Percentiles rank a stretch among this genome's conserved stretches.
Conservation (phyloP, 2,329 filamentous ascomycete species). For the Beauveria scarabaeidicola region DNA sequence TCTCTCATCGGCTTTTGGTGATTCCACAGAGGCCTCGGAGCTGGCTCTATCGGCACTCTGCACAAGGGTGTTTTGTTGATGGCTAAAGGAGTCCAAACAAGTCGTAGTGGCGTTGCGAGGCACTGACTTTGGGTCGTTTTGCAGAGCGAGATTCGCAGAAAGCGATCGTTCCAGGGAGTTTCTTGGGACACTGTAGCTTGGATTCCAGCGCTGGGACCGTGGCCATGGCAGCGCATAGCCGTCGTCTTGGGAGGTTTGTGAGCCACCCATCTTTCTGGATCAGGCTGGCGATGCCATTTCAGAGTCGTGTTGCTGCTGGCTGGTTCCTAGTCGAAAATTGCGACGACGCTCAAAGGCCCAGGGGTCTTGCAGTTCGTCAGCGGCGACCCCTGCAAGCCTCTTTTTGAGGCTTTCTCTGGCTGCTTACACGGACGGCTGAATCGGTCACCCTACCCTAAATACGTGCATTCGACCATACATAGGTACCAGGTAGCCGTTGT, state of each 20-base stretch:
- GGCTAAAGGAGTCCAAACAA: background rate
- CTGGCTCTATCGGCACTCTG: conserved; percentile 2
- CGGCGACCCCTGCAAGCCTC: background rate
- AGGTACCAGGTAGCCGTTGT: no score
- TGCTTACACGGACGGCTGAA: background rate
- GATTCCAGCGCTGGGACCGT: conserved; percentile 20
- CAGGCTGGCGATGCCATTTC: background rate
- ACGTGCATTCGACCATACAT: no score
- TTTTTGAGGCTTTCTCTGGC: no score
- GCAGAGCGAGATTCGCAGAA: background rate
- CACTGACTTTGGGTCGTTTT: conserved; percentile 4
- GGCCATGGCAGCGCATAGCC: conserved; percentile 17
- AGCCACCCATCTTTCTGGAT: background rate
- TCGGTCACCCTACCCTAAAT: background rate
- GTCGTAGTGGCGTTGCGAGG: background rate
- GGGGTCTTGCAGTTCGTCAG: background rate
- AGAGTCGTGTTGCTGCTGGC: no score
- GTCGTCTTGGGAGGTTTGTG: background rate
- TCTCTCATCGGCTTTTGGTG: background rate
- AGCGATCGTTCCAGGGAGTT: conserved; percentile 14
- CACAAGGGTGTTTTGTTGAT: background rate
- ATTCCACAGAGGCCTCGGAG: background rate
- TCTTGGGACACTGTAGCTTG: conserved; percentile 18
- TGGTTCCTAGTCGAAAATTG: background rate
- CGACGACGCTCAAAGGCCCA: background rate